phyloP scores from a whole-genome alignment of 306 rosid species.

The Chamaecrista fasciculata region DNA sequence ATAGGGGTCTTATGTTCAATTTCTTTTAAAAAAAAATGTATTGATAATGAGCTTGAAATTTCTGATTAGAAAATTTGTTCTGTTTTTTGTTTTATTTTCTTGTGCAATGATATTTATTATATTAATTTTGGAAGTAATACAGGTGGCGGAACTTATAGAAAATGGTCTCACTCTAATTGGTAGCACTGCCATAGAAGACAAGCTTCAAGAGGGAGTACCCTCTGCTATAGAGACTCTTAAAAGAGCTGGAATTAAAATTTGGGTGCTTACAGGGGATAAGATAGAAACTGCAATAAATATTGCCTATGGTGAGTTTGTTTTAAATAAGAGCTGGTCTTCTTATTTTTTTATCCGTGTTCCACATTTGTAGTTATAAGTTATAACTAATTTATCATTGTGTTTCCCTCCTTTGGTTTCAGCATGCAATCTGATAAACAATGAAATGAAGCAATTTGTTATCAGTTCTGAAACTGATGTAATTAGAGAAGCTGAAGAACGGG shows the following conservation, averaged over 20 bases:
- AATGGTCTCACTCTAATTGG: conserved; percentile 59
- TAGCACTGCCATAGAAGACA: conserved; percentile 73
- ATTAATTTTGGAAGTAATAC: conserved; percentile 26
- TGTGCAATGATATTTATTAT: not conserved
- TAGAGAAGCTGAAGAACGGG: conserved; percentile 66
- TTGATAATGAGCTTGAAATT: not conserved
- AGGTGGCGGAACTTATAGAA: conserved; percentile 75
- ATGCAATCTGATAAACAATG: conserved; percentile 62
- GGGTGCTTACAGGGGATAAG: conserved; percentile 78
- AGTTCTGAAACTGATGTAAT: conserved; percentile 74
- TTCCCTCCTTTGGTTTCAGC: not conserved
- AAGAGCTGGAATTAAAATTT: conserved; percentile 72
- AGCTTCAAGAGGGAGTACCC: conserved; percentile 84
- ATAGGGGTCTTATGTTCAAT: not conserved
- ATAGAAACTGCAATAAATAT: conserved; percentile 77
- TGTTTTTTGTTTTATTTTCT: not conserved
- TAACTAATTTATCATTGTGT: not conserved
- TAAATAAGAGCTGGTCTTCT: not conserved
- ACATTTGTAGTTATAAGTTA: not conserved
- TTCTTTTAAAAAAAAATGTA: not conserved
- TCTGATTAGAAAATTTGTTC: not conserved
- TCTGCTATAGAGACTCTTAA: conserved; percentile 61
- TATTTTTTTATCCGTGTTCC: not conserved
- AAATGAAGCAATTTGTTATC: conserved; percentile 66
- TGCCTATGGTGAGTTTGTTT: conserved; percentile 56